Base-by-base conservation (phyloP, 2,329 filamentous ascomycete genomes). In the Hypomyces perniciosus region DNA sequence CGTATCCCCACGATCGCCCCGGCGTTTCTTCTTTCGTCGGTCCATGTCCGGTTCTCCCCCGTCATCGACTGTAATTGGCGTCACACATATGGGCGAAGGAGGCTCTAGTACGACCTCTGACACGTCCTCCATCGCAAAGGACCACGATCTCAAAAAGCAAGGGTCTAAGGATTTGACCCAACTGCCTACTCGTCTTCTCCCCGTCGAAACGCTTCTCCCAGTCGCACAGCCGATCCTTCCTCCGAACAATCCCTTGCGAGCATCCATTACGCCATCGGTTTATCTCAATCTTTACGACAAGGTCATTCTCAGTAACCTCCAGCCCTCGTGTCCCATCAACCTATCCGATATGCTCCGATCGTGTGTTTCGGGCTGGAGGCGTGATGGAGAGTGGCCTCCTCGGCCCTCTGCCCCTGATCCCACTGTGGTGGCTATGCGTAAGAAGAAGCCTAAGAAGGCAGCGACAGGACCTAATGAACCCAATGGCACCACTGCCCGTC, bases 241-340 rank as follows among this genome's bases (percentile, higher is more conserved):
- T 5, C 72, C 80, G 1, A 76, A 79, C 43, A 91, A 95, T 62
- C 79, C 85, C 1, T 83, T 96, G 67, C 86, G 91, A 50, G 79
- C 83, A 30, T 85, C 83, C 31, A 93, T 96, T 60, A 84, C 77
- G 0, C 82, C 88, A 0, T 71, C 78, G 12, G 79, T 86, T 50
- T 95, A 96, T 67, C 73, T 84, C 0, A 87, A 86, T 43, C 88
- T 97, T 51, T 96, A 95, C 73, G 86, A 87, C 64, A 96, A 96
- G 69, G 86, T 96, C 46, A 84, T 96, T 39, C 67, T 90, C 1
- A 85, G 92, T 61, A 80, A 78, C 35, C 79, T 93, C 56, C 88
- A 90, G 3, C 92, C 92, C 0, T 85, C 86, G 1, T 88, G 95
- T 12, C 92, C 92, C 4, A 86, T 96, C 62, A 96, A 96, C 60